Evolutionary conservation across 306 rosid genomes (phyloP).

Genomic region (Cucurbita pepo): DNA sequence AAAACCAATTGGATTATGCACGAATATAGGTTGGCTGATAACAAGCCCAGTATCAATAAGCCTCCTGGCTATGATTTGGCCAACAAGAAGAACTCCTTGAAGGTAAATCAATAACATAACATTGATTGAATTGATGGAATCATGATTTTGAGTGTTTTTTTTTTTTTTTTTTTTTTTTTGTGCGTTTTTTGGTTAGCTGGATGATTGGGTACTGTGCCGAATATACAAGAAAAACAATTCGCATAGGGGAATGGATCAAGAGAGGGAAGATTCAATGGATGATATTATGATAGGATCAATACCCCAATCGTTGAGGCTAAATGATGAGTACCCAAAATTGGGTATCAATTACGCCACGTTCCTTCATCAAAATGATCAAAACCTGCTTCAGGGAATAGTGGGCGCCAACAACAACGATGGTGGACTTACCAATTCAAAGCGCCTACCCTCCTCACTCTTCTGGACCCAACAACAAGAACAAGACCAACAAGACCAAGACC

Average conservation of each 20-base stretch:
- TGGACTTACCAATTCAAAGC: constrained; percentile 6
- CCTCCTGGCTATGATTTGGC: constrained; percentile 53
- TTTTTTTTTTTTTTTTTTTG: not conserved
- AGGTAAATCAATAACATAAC: constrained; percentile 22
- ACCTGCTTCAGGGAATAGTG: constrained; percentile 28
- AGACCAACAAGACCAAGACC: constrained; percentile 20
- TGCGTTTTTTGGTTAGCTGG: constrained; percentile 21
- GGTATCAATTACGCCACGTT: constrained; percentile 23
- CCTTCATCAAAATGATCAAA: constrained; percentile 35
- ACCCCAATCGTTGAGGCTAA: constrained; percentile 29
- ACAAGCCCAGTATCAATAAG: constrained; percentile 33
- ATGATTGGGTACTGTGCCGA: constrained; percentile 68
- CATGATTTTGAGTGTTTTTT: not conserved
- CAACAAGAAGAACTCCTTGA: constrained; percentile 56
- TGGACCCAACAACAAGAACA: constrained; percentile 33
- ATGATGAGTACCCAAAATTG: constrained; percentile 21
- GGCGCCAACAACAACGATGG: not conserved
- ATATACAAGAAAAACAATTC: constrained; percentile 61
- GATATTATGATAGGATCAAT: constrained; percentile 32
- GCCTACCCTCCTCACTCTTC: constrained; percentile 24
- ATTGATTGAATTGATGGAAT: not conserved
- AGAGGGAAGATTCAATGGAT: constrained; percentile 47
- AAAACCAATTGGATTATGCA: constrained; percentile 80
- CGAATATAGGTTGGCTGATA: constrained; percentile 48
- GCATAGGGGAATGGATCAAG: constrained; percentile 30